A percentile compares a stretch with the other conserved stretches of the same genome.
Evolutionary conservation across 768 basidiomycete genomes (phyloP).

Genomic region (Steccherinum ochraceum): DNA sequence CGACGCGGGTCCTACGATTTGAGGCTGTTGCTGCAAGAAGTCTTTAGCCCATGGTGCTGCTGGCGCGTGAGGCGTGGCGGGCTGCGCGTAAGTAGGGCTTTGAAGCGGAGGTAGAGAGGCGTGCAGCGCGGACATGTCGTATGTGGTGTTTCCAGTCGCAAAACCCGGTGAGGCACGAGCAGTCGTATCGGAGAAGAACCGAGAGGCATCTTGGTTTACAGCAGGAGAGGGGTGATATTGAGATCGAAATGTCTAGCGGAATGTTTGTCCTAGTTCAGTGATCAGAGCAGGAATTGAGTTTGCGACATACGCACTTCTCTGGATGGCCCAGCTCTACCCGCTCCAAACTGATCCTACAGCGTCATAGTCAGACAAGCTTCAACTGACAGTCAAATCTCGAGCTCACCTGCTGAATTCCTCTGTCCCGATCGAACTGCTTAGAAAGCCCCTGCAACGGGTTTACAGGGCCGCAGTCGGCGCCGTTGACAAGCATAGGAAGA

Average conservation of each 20-base stretch:
- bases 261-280: not conserved
- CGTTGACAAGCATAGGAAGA: conserved; percentile 70
- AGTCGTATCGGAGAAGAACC: conserved; percentile 47
- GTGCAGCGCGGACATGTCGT: conserved; percentile 55
- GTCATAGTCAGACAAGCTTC: not conserved
- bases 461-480: conserved; percentile 79
- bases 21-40: conserved; percentile 38
- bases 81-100: conserved; percentile 12
- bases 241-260: conserved; percentile 61
- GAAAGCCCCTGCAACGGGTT: conserved; percentile 78
- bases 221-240: conserved; percentile 34
- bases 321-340: conserved; percentile 55
- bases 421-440: conserved; percentile 74
- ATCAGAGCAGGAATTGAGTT: not conserved
- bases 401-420: conserved; percentile 69
- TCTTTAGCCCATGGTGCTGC: conserved; percentile 57
- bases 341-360: conserved; percentile 62
- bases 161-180: conserved; percentile 19
- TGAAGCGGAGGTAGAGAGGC: conserved; percentile 35
- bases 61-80: conserved; percentile 16
- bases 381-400: not conserved
- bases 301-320: conserved; percentile 43
- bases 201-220: conserved; percentile 59
- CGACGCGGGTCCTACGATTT: not conserved
- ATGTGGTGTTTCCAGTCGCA: conserved; percentile 34